Evolutionary conservation across 2,329 filamentous ascomycete species (phyloP), one percentile per base, ranked within the genome.

Genomic region (Didymella sp.): DNA sequence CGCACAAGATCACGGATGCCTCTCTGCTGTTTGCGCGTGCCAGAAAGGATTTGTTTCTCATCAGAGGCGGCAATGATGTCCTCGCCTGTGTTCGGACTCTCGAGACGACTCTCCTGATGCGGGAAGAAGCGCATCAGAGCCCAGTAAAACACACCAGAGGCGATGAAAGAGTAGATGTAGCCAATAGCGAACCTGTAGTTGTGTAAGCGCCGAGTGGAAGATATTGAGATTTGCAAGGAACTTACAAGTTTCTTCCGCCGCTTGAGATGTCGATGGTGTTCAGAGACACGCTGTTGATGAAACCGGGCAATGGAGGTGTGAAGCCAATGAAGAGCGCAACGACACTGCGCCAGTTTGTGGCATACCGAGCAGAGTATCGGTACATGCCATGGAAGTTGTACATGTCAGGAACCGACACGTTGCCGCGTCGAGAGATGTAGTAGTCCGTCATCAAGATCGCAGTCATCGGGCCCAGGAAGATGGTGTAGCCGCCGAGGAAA

Each of bases 21-120:
- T 45, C 28, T 50, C 30, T 60, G 58, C 24, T 25, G 27, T 45
- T 60, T 60, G 21, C 53, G 49, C 13, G 27, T 30, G 19, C 58
- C 58, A 15, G 58, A 52, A 2, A 33, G 33, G 8, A 58, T 17
- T n/a, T 42, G 40, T 58, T 71, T 72, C 33, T 65, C 69, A 56
- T 76, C 73, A 15, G 73, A 60, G 7, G 70, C 73, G 1, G 69
- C 73, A 49, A 76, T 71, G 49, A 76, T 87, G 45, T 86, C 85
- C 70, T 89, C 86, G 44, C 88, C 86, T n/a, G 80, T 82, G 28
- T 79, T 79, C 12, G 96, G 86, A 1, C 90, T 88, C 73, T 96
- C 91, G 74, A 96, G 82, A 88, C 92, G 92, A 50, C 95, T 88
- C 80, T 95, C 95, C 76, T 86, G 90, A 8, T 90, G 86, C n/a